Evolutionary conservation across 148 eudicot genomes (phyloP).

Genomic region (Rhododendron henanense): DNA sequence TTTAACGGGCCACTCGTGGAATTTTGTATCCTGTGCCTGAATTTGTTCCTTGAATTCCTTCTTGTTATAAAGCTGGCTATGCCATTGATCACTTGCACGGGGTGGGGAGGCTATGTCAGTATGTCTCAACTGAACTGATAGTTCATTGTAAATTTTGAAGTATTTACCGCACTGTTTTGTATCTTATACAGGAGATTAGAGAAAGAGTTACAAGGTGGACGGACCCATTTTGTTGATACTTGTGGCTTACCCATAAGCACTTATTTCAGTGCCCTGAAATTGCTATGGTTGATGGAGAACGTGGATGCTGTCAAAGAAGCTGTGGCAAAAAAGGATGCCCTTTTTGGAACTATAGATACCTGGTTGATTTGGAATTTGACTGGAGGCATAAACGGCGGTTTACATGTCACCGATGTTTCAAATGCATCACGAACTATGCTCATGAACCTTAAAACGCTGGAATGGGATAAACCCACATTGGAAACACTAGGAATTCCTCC

Average conservation of each 20-base stretch:
- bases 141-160: background rate
- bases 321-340: conserved; percentile 69
- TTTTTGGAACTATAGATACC: conserved; percentile 92
- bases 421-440: conserved; percentile 97
- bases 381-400: conserved; percentile 66
- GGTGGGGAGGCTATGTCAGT: background rate
- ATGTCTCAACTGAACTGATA: background rate
- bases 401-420: conserved; percentile 89
- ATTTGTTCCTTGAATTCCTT: background rate
- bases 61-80: background rate
- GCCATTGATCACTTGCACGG: background rate
- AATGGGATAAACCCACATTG: conserved; percentile 70
- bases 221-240: conserved; percentile 73
- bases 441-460: conserved; percentile 79
- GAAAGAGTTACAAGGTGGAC: conserved; percentile 77
- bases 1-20: background rate
- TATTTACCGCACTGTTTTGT: conserved; percentile 1
- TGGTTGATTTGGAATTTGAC: conserved; percentile 98
- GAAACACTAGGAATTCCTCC: conserved; percentile 57
- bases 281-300: conserved; percentile 85
- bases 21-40: background rate
- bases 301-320: conserved; percentile 71
- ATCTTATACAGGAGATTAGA: conserved; percentile 62
- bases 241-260: conserved; percentile 97
- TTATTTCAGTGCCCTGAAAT: conserved; percentile 90